These are phyloP conservation scores for Diaporthe vaccinii DNA, from an alignment of 2,329 filamentous ascomycete species.

Conservation along the genomic window DNA sequence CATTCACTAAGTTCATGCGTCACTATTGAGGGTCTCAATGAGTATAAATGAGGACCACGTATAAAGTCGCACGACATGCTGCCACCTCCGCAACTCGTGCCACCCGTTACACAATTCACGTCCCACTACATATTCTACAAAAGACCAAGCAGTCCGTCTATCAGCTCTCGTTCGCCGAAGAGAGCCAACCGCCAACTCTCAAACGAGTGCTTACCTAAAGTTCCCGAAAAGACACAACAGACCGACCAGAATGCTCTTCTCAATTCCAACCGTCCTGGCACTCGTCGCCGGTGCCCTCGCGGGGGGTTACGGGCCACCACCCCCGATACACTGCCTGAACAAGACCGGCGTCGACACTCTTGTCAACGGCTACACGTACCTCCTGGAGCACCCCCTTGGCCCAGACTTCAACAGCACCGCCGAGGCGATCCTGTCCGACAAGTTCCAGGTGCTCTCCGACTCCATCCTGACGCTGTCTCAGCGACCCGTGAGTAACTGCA, in stretches of 20 bases:
- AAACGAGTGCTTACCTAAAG: not conserved
- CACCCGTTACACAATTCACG: not conserved
- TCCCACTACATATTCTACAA: slow-evolving; percentile 13
- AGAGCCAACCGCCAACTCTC: no score
- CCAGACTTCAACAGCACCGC: slow-evolving; percentile 39
- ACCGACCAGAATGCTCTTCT: slow-evolving; percentile 7
- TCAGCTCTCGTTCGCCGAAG: not conserved
- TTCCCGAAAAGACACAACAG: not conserved
- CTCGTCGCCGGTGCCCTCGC: slow-evolving; percentile 10
- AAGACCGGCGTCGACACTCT: slow-evolving; percentile 4
- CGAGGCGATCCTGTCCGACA: slow-evolving; percentile 34
- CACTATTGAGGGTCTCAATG: not conserved
- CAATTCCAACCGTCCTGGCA: slow-evolving; percentile 1
- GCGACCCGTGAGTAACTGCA: slow-evolving; percentile 34
- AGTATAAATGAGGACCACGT: not conserved
- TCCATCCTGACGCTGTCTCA: slow-evolving; percentile 38
- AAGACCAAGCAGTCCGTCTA: not conserved
- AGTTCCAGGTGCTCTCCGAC: slow-evolving; percentile 35
- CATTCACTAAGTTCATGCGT: not conserved
- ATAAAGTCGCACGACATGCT: slow-evolving; percentile 4
- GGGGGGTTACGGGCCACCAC: not conserved
- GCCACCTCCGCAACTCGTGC: not conserved
- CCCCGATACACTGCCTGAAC: slow-evolving; percentile 8
- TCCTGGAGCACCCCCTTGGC: slow-evolving; percentile 35
- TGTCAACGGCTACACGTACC: slow-evolving; percentile 39